Evolutionary conservation across 371 early-diverging fungal genomes (phyloP), one percentile per base, ranked within the genome.

Genomic region (Mucor mucedo): DNA sequence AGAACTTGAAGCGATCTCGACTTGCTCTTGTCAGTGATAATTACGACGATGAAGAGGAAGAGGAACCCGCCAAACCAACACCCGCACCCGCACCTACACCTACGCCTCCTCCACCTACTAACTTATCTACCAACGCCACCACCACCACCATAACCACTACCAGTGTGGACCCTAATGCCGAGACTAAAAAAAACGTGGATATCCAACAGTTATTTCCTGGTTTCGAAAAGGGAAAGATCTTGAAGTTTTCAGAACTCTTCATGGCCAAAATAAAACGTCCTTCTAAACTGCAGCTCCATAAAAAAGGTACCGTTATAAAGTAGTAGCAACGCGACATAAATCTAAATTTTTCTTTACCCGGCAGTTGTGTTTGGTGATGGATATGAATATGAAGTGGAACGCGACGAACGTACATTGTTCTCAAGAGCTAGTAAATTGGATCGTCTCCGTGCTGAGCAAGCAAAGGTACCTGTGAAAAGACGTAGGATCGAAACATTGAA

Each of bases 161-260:
- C 9, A 14, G 21, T 11, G 14, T 28, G 39, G 28, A 53, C 2
- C 41, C 40, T 9, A 49, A 44, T 28, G 39, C 42, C 14, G 49
- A 50, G 11, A 39, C 54, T 38, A 39, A 27, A 5, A 40, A 42
- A 44, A 55, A 63, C 50, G 48, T 82, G 0, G 85, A 86, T 64
- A 75, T 89, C 10, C 77, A 84, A 55, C 65, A 73, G n/a, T 49
- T 87, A 21, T 89, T 88, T 66, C 89, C 89, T 33, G 84, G 85
- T 3, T 91, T 89, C 67, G 88, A 87, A 62, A 75, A 78, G 59
- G 76, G 77, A 49, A 80, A 82, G 47, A 73, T 86, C 5, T 74
- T 89, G 5, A 87, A 84, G 58, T 92, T 91, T 62, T 86, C 90
- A 3, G 88, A 90, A 29, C 60, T 92, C 9, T 90, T 92, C 66